These are phyloP conservation scores for Colletotrichum tanaceti DNA, from an alignment of 2,329 filamentous ascomycete genomes.

Conservation along the genomic window DNA sequence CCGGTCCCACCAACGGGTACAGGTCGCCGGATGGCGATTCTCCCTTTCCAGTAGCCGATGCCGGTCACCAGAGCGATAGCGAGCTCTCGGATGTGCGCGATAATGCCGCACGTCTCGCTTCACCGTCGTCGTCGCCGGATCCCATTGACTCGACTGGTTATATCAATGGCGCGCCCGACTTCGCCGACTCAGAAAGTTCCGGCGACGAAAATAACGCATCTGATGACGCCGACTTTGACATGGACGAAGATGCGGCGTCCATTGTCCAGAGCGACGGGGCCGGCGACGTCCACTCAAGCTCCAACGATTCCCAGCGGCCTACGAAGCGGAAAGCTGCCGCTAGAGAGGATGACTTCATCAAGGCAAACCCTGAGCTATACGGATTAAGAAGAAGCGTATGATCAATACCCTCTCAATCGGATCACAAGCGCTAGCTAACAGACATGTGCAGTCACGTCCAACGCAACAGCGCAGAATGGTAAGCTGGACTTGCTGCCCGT, in stretches of 20 bases:
- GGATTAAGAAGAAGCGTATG: constrained; percentile 92
- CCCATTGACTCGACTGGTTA: constrained; percentile 56
- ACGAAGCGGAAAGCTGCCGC: constrained; percentile 78
- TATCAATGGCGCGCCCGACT: constrained; percentile 53
- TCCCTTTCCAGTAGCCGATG: constrained; percentile 53
- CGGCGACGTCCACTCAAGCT: constrained; percentile 72
- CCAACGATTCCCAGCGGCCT: constrained; percentile 75
- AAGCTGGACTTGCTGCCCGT: constrained; percentile 46
- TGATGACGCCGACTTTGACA: constrained; percentile 81
- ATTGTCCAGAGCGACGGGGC: constrained; percentile 59
- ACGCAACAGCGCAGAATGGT: constrained; percentile 69
- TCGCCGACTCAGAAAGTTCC: constrained; percentile 60
- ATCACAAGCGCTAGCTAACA: constrained; percentile 30
- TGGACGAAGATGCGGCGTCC: constrained; percentile 63
- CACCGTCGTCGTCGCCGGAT: constrained; percentile 57
- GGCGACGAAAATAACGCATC: constrained; percentile 65
- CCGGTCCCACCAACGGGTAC: constrained; percentile 75
- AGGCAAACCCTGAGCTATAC: constrained; percentile 93
- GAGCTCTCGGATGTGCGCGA: constrained; percentile 80
- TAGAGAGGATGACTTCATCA: constrained; percentile 85
- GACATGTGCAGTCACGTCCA: constrained; percentile 61
- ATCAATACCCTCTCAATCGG: constrained; percentile 42
- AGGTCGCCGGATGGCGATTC: constrained; percentile 65
- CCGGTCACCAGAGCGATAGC: constrained; percentile 72
- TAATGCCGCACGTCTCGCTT: constrained; percentile 61